These are phyloP conservation scores for Choiromyces venosus DNA, from an alignment of 495 filamentous ascomycete genomes.

Conservation along the genomic window DNA sequence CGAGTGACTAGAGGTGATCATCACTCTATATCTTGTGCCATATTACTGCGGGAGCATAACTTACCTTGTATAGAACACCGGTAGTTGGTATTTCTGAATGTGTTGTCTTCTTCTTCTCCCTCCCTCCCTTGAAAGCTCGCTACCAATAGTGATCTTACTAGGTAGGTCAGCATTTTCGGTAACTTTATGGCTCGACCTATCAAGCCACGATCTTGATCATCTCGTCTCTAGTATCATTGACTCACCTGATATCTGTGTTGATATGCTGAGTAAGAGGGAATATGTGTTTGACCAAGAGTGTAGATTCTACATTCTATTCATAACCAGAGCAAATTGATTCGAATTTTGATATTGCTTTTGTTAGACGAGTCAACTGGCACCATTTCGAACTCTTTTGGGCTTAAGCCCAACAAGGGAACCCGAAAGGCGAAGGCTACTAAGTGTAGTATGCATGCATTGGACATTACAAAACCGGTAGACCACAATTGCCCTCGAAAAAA, in stretches of 20 bases:
- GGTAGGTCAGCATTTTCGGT: not conserved
- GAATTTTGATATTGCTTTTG: not conserved
- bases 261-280: not conserved
- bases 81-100: not conserved
- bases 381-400: not conserved
- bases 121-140: not conserved
- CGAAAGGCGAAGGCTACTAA: not conserved
- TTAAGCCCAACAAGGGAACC: not conserved
- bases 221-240: not conserved
- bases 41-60: not conserved
- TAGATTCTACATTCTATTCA: not conserved
- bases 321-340: not conserved
- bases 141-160: not conserved
- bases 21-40: not conserved
- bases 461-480: not conserved
- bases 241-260: not conserved
- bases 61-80: not conserved
- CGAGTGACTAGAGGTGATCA: slow-evolving; percentile 1
- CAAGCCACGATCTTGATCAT: not conserved
- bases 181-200: not conserved
- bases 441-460: not conserved
- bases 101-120: not conserved
- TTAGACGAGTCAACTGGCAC: not conserved
- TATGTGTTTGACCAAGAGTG: not conserved
- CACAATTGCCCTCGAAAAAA: not conserved